Evolutionary conservation across 2,329 filamentous ascomycete species (phyloP), one percentile per base, ranked within the genome.

Genomic region (Fusarium piperis): DNA sequence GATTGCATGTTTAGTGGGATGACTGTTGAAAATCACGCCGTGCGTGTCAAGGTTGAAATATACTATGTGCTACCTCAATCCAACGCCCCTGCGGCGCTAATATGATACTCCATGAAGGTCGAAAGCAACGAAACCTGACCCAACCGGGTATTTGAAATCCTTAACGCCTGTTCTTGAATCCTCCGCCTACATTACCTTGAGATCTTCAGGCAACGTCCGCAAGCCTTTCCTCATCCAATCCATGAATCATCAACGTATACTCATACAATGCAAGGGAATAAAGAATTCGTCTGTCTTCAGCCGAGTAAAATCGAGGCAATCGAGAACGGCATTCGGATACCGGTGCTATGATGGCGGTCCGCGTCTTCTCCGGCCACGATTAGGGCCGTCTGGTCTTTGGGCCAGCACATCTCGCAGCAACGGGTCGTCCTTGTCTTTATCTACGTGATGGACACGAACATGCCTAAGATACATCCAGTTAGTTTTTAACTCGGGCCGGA

Each of bases 381-480:
- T 93, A 7, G 93, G 93, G 33, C 95, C 95, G 80, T 97, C 93
- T 4, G 93, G 91, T 58, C 96, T 87, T 79, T 97, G 94, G 2
- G 94, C 88, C 38, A 98, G 89, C 2, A 98, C 95, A 55, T 95
- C 92, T 59, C 94, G 89, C 41, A 99, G 84, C 61, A 87, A 82
- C 1, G 93, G 90, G 77, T 98, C 95, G 74, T 98, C 94, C 80
- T 94, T 95, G 79, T 93, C 91, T 80, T 94, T 96, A 78, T 98
- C 95, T 39, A 91, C 85, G 79, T 98, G 96, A 79, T 98, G 95
- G 44, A 96, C 94, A 61, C 94, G 90, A 35, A 98, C 96, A 81
- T 99, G 96, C 80, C 94, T 97, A 57, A 63, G 6, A 48, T n/a
- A 63, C 55, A 55, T 48, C 28, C 59, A 75, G 68, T 62, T n/a